Evolutionary conservation across 1,139 yeast genomes (phyloP), one percentile per base, ranked within the genome.

Genomic region (Candida gigantensis): DNA sequence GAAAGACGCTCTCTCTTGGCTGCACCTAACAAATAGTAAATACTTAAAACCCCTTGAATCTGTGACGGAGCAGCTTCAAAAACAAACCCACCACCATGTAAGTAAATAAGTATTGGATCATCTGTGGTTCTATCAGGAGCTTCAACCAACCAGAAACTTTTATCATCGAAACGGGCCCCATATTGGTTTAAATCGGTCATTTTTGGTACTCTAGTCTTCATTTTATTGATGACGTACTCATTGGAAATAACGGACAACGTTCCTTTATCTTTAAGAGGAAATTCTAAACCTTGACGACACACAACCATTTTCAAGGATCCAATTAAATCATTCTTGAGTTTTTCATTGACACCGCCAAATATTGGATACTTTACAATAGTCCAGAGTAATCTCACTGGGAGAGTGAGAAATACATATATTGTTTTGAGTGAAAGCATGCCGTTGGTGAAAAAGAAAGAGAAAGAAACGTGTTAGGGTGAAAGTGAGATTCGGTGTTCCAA

Each of bases 31-130:
- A 64, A 51, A 27, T 56, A 54, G 40, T 65, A 58, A 11, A 65
- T 49, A 3, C 68, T 52, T 12, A 61, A 35, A 8, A 67, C 21
- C 0, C 64, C 47, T 39, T 60, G 60, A 20, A 69, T 26, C 40
- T 70, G 76, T 29, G 53, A 49, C 0, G 63, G 61, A 35, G 52
- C 50, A 1, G 71, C 60, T 39, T 68, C 63, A 25, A 66, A 39
- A 37, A 57, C 65, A 44, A 58, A 70, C 2, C 75, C 76, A 2
- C 77, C 77, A 12, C 77, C 76, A 42, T 71, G 76, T n/a, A 54
- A 44, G 42, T 56, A 70, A 17, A 70, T 50, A 13, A 71, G 48
- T 11, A 71, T 50, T 1, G 74, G 74, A 41, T 68, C 25, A 5
- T 42, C 33, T 23, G 25, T n/a, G 11, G 55, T 46, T 19, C 63